Evolutionary conservation across 2,329 filamentous ascomycete species (phyloP).

Genomic region (Monosporascus sp.): DNA sequence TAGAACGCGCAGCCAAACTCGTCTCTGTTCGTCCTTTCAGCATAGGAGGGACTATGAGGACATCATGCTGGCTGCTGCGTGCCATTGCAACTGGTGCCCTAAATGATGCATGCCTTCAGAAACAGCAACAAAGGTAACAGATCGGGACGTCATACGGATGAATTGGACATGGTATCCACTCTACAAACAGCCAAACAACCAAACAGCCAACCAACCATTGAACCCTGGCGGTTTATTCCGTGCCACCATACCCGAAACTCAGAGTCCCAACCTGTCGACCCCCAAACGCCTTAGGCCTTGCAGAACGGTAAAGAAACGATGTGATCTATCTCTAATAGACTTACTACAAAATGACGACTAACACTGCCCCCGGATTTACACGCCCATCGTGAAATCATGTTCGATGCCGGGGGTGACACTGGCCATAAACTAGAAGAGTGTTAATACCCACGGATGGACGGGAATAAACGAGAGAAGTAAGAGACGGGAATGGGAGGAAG

Average conservation of each 20-base stretch:
- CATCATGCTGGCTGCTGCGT: too few species aligned
- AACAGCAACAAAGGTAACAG: background rate
- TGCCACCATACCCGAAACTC: background rate
- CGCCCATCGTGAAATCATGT: slow-evolving; percentile 95
- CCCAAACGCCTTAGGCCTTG: background rate
- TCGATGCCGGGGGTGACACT: slow-evolving; percentile 96
- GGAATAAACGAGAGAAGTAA: background rate
- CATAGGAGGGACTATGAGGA: background rate
- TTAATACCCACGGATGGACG: slow-evolving; percentile 17
- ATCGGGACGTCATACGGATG: background rate
- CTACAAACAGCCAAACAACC: background rate
- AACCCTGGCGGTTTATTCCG: background rate
- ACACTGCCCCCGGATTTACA: slow-evolving; percentile 43
- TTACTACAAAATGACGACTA: slow-evolving; percentile 2
- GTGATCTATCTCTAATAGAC: slow-evolving; percentile 7
- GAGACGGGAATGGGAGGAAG: background rate
- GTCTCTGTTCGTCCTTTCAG: background rate
- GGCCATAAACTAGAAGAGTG: slow-evolving; percentile 58
- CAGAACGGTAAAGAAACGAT: slow-evolving; percentile 4
- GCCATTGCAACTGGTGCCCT: too few species aligned
- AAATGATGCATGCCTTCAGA: too few species aligned
- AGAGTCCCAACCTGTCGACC: background rate
- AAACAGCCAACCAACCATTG: background rate
- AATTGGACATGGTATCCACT: slow-evolving; percentile 8
- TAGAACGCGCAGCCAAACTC: too few species aligned